phyloP scores from a whole-genome alignment of 306 rosid species.

The Mucuna pruriens region DNA sequence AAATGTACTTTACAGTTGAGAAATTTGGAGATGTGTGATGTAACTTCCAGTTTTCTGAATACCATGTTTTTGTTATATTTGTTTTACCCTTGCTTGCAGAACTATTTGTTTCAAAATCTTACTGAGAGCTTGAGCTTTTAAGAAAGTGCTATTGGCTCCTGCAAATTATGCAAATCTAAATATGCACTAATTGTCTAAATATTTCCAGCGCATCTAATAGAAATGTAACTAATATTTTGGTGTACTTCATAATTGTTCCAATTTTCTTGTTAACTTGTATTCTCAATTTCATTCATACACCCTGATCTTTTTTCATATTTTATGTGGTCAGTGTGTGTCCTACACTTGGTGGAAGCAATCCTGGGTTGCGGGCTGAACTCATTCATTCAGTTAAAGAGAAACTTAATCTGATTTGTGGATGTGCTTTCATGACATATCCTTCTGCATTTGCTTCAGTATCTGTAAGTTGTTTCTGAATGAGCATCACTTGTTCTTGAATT shows the following conservation, averaged over 20 bases:
- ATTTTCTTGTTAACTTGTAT: constrained; percentile 12
- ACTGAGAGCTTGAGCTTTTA: neutral
- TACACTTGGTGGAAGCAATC: constrained; percentile 97
- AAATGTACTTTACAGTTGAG: neutral
- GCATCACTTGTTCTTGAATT: constrained; percentile 12
- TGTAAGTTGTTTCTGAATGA: constrained; percentile 59
- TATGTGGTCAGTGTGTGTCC: constrained; percentile 71
- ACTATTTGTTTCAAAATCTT: neutral
- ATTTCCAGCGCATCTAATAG: constrained; percentile 19
- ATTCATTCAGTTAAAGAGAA: constrained; percentile 85
- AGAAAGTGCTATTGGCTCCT: neutral
- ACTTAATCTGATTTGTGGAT: constrained; percentile 78
- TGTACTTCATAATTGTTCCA: constrained; percentile 20
- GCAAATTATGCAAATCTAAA: neutral
- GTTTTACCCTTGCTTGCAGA: neutral
- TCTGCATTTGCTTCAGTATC: constrained; percentile 90
- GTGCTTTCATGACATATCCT: constrained; percentile 74
- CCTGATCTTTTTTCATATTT: constrained; percentile 29
- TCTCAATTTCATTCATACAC: constrained; percentile 1
- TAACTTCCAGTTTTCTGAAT: neutral
- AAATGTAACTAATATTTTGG: constrained; percentile 8
- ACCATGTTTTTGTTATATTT: neutral
- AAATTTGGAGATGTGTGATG: neutral
- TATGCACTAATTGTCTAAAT: neutral
- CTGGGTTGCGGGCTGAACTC: constrained; percentile 85